Evolutionary conservation across 1,284 basidiomycete genomes (phyloP).

Genomic region (Malassezia vespertilionis): DNA sequence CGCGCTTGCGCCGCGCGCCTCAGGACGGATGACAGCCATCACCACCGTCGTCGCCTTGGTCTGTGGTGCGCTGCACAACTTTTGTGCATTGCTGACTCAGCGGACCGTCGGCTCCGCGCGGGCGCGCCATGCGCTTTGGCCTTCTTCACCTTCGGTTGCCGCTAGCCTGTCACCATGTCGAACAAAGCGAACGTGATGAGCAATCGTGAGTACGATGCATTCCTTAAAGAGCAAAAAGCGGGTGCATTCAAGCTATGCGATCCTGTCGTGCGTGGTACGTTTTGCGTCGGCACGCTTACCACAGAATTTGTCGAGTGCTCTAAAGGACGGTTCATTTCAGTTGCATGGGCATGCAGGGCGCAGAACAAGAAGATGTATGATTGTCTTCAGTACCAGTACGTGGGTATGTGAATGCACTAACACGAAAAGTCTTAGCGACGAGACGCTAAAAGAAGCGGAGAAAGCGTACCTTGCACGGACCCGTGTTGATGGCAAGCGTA

Average conservation of each 20-base stretch:
- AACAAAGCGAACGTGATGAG: conserved; percentile 13
- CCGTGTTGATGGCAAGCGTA: too few species aligned
- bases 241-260: conserved; percentile 16
- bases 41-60: too few species aligned
- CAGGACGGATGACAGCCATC: too few species aligned
- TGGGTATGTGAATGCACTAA: not conserved
- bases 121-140: too few species aligned
- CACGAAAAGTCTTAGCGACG: conserved; percentile 4
- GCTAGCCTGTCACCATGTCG: conserved; percentile 8
- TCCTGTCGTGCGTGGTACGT: conserved; percentile 15
- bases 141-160: too few species aligned
- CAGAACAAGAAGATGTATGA: conserved; percentile 12
- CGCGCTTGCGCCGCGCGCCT: too few species aligned
- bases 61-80: too few species aligned
- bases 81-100: too few species aligned
- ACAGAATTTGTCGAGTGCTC: conserved; percentile 17
- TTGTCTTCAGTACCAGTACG: conserved; percentile 11
- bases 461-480: conserved; percentile 5
- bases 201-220: conserved; percentile 17
- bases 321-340: conserved; percentile 6
- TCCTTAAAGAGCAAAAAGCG: conserved; percentile 9
- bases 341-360: conserved; percentile 13
- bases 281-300: not conserved
- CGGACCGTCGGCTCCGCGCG: too few species aligned
- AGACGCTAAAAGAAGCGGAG: conserved; percentile 5